Base-by-base conservation (phyloP, 2,329 filamentous ascomycete genomes). In the Westerdykella sp. region DNA sequence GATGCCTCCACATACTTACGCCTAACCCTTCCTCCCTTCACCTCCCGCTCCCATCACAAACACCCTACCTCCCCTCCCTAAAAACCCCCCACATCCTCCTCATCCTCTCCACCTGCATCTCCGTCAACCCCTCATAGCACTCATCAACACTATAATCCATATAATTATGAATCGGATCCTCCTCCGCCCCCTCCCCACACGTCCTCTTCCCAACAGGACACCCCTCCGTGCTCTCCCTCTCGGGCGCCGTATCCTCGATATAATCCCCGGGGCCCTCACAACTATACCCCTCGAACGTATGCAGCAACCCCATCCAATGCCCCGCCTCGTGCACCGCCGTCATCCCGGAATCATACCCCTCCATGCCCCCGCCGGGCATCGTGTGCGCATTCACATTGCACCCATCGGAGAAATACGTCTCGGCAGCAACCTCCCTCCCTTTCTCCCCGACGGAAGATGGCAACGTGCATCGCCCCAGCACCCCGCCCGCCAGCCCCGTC, bases 111-210 rank as follows among this genome's bases (percentile, higher is more conserved):
- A 42, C 70, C 66, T 80, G 77, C 32, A 68, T 63, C 1, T 63
- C 54, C 6, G 76, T 77, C 48, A 80, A 80, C 1, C 59, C 66
- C 49, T 68, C 67, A 57, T 80, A 79, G 48, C 77, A 80, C 15
- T 67, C 69, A 66, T 80, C 77, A 6, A 66, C 72, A 4, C 70
- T 73, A 56, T 80, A 79, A 59, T 81, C 78, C 77, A 81, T 80
- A 52, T 74, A 80, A 54, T 80, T 78, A 46, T 77, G 73, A 42
- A 80, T 73, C 3, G 73, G 66, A 59, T 80, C 78, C 11, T 67
- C 41, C 46, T 48, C 46, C 4, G 44, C 53, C 4, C 54, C 58
- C 13, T 51, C 59, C 0, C 71, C 69, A 53, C 77, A 80, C 14
- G 67, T 74, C 51, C 75, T 69, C 61, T 78, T 78, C 2, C 53